Base-by-base conservation (phyloP, 176 grass and related monocot genomes). In the Alloteropsis semialata region DNA sequence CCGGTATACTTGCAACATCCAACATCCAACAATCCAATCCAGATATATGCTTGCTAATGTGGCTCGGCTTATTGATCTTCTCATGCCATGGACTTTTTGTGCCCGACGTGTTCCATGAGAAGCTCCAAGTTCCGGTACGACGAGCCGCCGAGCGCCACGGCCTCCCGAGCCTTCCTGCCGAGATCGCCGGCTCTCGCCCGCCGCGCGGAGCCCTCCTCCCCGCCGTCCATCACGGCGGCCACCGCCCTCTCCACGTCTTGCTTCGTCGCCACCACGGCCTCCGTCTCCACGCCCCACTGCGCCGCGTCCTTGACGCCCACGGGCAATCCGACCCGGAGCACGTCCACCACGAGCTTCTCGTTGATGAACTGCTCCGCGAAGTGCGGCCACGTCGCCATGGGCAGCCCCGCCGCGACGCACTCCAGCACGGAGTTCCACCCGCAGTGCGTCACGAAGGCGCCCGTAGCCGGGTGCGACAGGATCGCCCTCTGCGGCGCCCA, bases 401-500 rank as follows among this genome's bases (percentile, higher is more conserved):
- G 74, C 58, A 89, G 42, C 8, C 81, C 87, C 8, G 24, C 53
- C 15, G 77, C 49, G 34, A 73, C 58, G 65, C 50, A 72, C 56
- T 89, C 87, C 65, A 89, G 37, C 7, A 78, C 59, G 0, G 85
- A 87, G 70, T 87, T 87, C 85, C 85, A 91, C 6, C 89, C 85
- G 51, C 89, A 88, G 81, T 91, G 85, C 7, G 89, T 88, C 42
- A 91, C 67, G 63, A 89, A 89, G 8, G 30, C 70, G 2, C 70
- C 70, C 17, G 73, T 41, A 10, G 80, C 73, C 3, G 55, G 80
- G 68, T 91, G 89, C 50, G 89, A 80, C 48, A 87, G 75, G 72
- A 91, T 87, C 39, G 60, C 9, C 30, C 39, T 43, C 61, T 91
- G 89, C 69, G 89, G 89, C 43, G 61, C 89, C 89, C 84, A 91